Base-by-base conservation (phyloP, 2,329 filamentous ascomycete genomes). In the Microsporum canis region DNA sequence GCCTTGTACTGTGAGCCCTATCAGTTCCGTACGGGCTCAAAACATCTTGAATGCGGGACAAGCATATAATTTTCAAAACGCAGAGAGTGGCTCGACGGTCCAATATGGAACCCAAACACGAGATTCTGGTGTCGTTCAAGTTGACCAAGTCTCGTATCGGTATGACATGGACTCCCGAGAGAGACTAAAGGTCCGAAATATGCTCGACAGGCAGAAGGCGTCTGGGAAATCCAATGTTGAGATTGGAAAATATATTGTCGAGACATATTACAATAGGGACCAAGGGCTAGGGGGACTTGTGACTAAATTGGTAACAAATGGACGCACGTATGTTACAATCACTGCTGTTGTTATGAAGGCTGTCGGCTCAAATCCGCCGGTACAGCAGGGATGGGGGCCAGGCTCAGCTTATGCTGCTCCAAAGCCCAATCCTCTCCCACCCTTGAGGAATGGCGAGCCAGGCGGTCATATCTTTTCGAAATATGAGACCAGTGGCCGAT, bases 181-280 rank as follows among this genome's bases (percentile, higher is more conserved):
- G 39, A 51, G 29, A 58, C 14, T 45, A 31, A 47, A 49, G 29
- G 12, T 63, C 0, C 56, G 57, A 34, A 57, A n/a, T 2, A 29
- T 61, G 3, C 17, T 63, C 27, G 23, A 38, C 1, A 33, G 57
- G 41, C 57, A 57, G 43, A 60, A 63, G 12, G 43, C 60, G 1
- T n/a, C 27, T 2, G 61, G 63, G 0, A 61, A 64, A 51, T 55
- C 65, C 1, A 58, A 49, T 2, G 55, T 47, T 7, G 62, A 65
- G 3, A 53, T 68, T 12, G 66, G 66, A 1, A 41, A 58, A n/a
- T 60, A 59, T 23, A 31, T 67, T 5, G 63, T 61, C 10, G 29
- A 45, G 8, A 41, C 47, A 3, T 59, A 59, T 27, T 60, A 63
- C 39, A 55, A 58, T n/a, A 59, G 57, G 3, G 66, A 68, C 51